Percentiles rank a stretch among this genome's conserved stretches.
phyloP scores from a whole-genome alignment of 495 filamentous ascomycete genomes.

The Penicillium goetzii region DNA sequence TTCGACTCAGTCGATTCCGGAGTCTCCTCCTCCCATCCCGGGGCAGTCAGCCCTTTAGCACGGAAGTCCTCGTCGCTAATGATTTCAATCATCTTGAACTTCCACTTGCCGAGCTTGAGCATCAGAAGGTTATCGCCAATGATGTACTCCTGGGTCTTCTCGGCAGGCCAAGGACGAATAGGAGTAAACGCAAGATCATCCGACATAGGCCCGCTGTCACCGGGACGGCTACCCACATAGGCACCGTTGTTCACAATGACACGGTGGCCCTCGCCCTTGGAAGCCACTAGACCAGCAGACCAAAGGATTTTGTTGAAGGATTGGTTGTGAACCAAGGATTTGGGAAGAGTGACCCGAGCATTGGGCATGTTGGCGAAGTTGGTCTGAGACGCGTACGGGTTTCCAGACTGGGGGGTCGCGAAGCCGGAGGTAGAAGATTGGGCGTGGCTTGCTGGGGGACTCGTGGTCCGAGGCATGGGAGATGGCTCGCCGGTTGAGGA shows the following conservation, averaged over 20 bases:
- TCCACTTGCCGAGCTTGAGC: slow-evolving; percentile 79
- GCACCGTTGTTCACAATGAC: slow-evolving; percentile 61
- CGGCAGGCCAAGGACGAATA: slow-evolving; percentile 58
- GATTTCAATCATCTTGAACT: slow-evolving; percentile 72
- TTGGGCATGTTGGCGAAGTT: slow-evolving; percentile 54
- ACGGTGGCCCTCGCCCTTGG: slow-evolving; percentile 67
- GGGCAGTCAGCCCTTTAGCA: slow-evolving; percentile 44
- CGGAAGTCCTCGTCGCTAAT: slow-evolving; percentile 72
- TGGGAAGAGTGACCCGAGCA: slow-evolving; percentile 64
- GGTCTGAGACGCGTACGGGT: slow-evolving; percentile 45
- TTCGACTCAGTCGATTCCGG: slow-evolving; percentile 13
- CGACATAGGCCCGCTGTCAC: slow-evolving; percentile 56
- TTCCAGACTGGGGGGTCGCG: slow-evolving; percentile 45
- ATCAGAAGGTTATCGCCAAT: slow-evolving; percentile 67
- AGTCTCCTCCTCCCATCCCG: slow-evolving; percentile 41
- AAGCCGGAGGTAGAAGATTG: slow-evolving; percentile 32
- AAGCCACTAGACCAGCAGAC: slow-evolving; percentile 68
- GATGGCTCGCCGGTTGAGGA: slow-evolving; percentile 46
- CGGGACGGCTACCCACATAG: slow-evolving; percentile 66
- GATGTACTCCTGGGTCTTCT: slow-evolving; percentile 63
- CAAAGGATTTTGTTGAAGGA: slow-evolving; percentile 66
- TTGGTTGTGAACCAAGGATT: slow-evolving; percentile 63
- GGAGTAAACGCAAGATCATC: slow-evolving; percentile 65
- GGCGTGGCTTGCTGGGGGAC: slow-evolving; percentile 22
- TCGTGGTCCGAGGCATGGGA: slow-evolving; percentile 38